Evolutionary conservation across 495 filamentous ascomycete species (phyloP).

Genomic region (Hyaloscypha bicolor): DNA sequence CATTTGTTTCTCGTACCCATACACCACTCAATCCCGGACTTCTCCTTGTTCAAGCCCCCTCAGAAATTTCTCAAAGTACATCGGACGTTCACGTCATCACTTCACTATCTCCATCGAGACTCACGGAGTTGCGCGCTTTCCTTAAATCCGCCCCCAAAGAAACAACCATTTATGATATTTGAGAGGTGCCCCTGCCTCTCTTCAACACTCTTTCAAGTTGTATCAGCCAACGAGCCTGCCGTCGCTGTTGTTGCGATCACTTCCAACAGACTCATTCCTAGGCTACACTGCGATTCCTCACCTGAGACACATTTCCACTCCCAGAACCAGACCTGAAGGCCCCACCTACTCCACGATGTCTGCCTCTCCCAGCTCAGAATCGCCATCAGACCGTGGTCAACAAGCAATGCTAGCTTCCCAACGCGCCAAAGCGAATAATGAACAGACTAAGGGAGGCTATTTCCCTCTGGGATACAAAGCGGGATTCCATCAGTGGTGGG

Average conservation of each 20-base stretch:
- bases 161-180: conserved; percentile 3
- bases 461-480: conserved; percentile 93
- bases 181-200: conserved; percentile 26
- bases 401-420: conserved; percentile 56
- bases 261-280: conserved; percentile 24
- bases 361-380: conserved; percentile 35
- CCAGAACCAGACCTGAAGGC: conserved; percentile 16
- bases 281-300: conserved; percentile 28
- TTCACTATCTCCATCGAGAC: not conserved
- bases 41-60: not conserved
- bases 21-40: not conserved
- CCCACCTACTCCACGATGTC: conserved; percentile 37
- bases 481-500: conserved; percentile 94
- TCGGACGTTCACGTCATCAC: conserved; percentile 19
- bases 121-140: not conserved
- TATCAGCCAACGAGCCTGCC: conserved; percentile 23
- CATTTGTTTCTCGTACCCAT: not conserved
- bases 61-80: not conserved
- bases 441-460: conserved; percentile 39
- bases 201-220: conserved; percentile 28
- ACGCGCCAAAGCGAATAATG: conserved; percentile 43
- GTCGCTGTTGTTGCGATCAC: conserved; percentile 34
- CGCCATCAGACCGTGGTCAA: conserved; percentile 43
- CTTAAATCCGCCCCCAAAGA: conserved; percentile 25
- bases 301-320: conserved; percentile 22